These are phyloP conservation scores for Acanthamoeba triangularis DNA, from an alignment of 208 protist genomes.

Conservation along the genomic window DNA sequence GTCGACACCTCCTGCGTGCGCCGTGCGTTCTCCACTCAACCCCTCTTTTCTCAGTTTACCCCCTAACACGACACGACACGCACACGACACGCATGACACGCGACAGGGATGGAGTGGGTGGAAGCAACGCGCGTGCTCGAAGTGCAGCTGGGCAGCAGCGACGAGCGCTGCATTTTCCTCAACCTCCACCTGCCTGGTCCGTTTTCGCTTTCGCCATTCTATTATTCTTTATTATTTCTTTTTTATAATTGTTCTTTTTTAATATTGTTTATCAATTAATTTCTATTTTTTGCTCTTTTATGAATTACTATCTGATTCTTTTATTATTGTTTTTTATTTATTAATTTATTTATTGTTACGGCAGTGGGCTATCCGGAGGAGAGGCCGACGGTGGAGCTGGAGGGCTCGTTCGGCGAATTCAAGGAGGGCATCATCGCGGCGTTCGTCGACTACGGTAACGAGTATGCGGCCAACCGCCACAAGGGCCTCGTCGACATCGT, in stretches of 20 bases:
- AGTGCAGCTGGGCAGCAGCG: not conserved
- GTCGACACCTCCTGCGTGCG: conserved; percentile 9
- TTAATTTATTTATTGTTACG: not conserved
- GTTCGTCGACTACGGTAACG: conserved; percentile 52
- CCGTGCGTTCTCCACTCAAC: not conserved
- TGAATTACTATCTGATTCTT: not conserved
- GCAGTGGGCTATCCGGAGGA: conserved; percentile 64
- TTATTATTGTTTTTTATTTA: not conserved
- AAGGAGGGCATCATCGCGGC: conserved; percentile 43
- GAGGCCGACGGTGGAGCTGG: not conserved
- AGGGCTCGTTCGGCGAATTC: conserved; percentile 12
- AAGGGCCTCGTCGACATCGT: conserved; percentile 45
- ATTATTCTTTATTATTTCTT: not conserved
- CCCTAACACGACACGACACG: not conserved
- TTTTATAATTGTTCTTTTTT: not conserved
- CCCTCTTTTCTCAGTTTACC: not conserved
- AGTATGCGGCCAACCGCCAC: conserved; percentile 45
- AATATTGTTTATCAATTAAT: too few relatives aligned
- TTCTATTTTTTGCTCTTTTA: too few relatives aligned
- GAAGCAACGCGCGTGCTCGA: not conserved
- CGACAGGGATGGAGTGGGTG: conserved; percentile 33
- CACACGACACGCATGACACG: not conserved
- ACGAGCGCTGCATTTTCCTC: conserved; percentile 22
- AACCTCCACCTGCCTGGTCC: conserved; percentile 17
- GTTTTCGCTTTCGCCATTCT: not conserved